Percentiles rank a stretch among this genome's conserved stretches.
phyloP scores from a whole-genome alignment of 1,284 basidiomycete species.

The Cryptococcus jaspeensis region DNA sequence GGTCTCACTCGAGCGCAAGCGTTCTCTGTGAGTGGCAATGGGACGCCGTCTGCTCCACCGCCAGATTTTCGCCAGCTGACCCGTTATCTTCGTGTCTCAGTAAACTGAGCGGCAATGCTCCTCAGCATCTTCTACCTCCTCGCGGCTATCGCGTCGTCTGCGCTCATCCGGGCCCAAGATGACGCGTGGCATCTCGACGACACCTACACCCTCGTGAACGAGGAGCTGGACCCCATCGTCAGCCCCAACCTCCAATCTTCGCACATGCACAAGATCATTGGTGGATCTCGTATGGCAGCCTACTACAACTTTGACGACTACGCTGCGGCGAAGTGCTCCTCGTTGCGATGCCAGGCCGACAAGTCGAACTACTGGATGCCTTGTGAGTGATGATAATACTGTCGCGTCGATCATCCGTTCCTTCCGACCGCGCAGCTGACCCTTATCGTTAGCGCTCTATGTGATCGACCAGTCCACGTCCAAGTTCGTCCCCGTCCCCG shows the following conservation, averaged over 20 bases:
- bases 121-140: conserved; percentile 11
- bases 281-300: conserved; percentile 23
- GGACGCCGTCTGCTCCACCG: too few relatives aligned
- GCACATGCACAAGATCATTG: conserved; percentile 33
- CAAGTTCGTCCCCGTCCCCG: conserved; percentile 13
- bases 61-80: not conserved
- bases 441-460: conserved; percentile 9
- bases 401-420: not conserved
- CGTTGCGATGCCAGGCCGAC: conserved; percentile 30
- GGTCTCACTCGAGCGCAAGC: too few relatives aligned
- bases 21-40: too few relatives aligned
- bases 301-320: conserved; percentile 32
- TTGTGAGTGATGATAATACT: conserved; percentile 15
- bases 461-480: conserved; percentile 5
- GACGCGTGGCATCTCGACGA: conserved; percentile 22
- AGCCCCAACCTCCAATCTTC: conserved; percentile 19
- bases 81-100: not conserved
- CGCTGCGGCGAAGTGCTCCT: conserved; percentile 25
- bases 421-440: not conserved
- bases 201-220: conserved; percentile 22
- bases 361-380: conserved; percentile 45
- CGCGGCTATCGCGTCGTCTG: conserved; percentile 4
- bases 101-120: conserved; percentile 4
- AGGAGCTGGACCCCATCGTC: conserved; percentile 30
- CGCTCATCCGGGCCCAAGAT: conserved; percentile 14